Conservation (phyloP, 139 green algal species). For the Haematococcus sp. region DNA sequence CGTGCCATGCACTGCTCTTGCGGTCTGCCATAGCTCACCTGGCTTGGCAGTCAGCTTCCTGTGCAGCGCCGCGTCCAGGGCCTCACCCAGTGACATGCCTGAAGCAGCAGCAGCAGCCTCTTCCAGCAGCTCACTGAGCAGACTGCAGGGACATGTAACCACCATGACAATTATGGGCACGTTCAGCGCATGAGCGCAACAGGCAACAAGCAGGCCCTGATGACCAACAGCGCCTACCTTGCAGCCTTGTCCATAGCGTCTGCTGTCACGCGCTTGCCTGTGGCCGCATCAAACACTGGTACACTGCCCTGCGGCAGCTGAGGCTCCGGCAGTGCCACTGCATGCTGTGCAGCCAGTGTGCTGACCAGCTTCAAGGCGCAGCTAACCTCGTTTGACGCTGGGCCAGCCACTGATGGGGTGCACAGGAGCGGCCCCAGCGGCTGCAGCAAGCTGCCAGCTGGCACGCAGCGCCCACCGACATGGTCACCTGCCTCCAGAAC, state of each 20-base stretch:
- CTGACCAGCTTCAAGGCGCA: not conserved
- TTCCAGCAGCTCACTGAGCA: no score
- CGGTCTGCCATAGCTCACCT: no score
- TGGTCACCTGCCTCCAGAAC: not conserved
- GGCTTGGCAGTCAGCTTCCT: no score
- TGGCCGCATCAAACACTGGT: not conserved
- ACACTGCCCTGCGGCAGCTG: not conserved
- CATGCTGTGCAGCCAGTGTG: not conserved
- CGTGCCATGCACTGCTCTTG: no score
- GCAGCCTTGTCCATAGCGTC: not conserved
- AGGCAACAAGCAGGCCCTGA: no score
- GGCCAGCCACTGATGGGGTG: not conserved
- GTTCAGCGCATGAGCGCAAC: no score
- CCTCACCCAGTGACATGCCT: no score
- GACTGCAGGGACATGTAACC: no score
- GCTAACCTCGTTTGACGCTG: not conserved
- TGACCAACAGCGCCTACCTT: not conserved
- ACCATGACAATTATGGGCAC: no score
- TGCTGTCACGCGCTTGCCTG: not conserved
- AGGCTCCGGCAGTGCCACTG: not conserved
- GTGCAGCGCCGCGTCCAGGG: no score
- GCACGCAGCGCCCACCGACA: not conserved
- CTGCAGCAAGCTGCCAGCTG: not conserved
- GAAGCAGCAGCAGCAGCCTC: no score
- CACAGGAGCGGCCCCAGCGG: constrained; percentile 1